Evolutionary conservation across 73 alveolate species (phyloP), one percentile per base, ranked within the genome.

Genomic region (Halteria grandinella): DNA sequence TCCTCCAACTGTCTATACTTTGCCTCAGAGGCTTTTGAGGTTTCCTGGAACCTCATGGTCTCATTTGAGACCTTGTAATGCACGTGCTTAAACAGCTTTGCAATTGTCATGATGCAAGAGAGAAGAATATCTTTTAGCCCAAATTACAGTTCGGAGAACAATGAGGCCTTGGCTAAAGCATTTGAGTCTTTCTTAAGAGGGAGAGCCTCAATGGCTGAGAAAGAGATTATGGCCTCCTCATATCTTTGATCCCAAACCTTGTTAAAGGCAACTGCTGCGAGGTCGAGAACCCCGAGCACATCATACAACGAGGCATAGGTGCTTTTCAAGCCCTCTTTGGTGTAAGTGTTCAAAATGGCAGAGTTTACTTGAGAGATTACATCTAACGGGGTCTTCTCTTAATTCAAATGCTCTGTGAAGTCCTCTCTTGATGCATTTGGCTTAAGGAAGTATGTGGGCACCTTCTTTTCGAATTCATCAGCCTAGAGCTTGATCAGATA

Each of bases 321-420:
- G 11, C 27, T n/a, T n/a, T 60, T 34, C 41, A 60, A 60, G 10
- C 59, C 59, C 36, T 60, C 43, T 45, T 60, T 60, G 24, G 37
- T 59, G 43, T 60, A 60, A 24, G 37, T 25, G 27, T 60, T 60
- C 37, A 60, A 10, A 8, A 60, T 23, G 21, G 8, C 12, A n/a
- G 59, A 5, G 43, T 60, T 40, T 3, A 21, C 18, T 2, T 34
- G 37, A n/a, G n/a, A n/a, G n/a, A n/a, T 33, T 33, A 17, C 31
- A 60, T 40, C 24, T 60, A 40, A 32, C 4, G 6, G 10, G 17
- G 20, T 21, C 15, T 1, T n/a, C 6, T 15, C 28, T 8, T 39
- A 39, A 10, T 39, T 11, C 50, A 60, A 60, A 15, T 60, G 45
- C 20, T 23, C 14, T 8, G 43, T 15, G 34, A 24, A 60, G 5